Percentiles rank a stretch among this genome's conserved stretches.
Evolutionary conservation across 495 filamentous ascomycete species (phyloP).

Genomic region (Talaromyces stipitatus): DNA sequence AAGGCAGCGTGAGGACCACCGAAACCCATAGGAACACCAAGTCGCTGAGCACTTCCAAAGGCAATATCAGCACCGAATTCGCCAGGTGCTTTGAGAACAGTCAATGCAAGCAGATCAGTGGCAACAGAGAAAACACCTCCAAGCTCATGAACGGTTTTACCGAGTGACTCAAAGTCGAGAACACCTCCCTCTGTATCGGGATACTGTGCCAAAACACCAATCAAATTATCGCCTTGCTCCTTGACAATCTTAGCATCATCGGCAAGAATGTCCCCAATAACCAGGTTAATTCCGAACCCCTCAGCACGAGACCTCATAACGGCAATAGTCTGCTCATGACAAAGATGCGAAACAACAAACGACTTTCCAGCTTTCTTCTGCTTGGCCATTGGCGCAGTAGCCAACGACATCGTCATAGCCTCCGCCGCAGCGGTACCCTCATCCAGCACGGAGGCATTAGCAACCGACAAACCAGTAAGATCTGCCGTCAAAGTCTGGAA

Average conservation of each 20-base stretch:
- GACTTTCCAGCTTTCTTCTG: constrained; percentile 71
- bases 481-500: constrained; percentile 95
- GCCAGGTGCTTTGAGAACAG: constrained; percentile 81
- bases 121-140: constrained; percentile 82
- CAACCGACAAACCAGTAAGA: constrained; percentile 78
- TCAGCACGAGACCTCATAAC: constrained; percentile 85
- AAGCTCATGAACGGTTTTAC: constrained; percentile 69
- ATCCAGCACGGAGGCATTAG: constrained; percentile 91
- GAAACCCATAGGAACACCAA: constrained; percentile 90
- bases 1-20: constrained; percentile 97
- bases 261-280: constrained; percentile 60
- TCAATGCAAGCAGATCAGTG: constrained; percentile 87
- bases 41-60: constrained; percentile 90
- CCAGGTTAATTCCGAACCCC: constrained; percentile 82
- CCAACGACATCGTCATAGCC: constrained; percentile 93
- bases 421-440: constrained; percentile 94
- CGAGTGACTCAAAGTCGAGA: constrained; percentile 63
- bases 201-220: constrained; percentile 92
- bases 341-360: constrained; percentile 73
- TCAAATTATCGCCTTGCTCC: constrained; percentile 70
- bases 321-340: constrained; percentile 85
- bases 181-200: constrained; percentile 85
- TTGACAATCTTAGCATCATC: constrained; percentile 56
- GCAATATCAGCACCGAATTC: constrained; percentile 97
- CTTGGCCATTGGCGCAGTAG: constrained; percentile 60